Percentiles rank a stretch among this genome's conserved stretches.
These are phyloP conservation scores for Colletotrichum orchidophilum DNA, from an alignment of 2,329 filamentous ascomycete genomes.

Conservation along the genomic window DNA sequence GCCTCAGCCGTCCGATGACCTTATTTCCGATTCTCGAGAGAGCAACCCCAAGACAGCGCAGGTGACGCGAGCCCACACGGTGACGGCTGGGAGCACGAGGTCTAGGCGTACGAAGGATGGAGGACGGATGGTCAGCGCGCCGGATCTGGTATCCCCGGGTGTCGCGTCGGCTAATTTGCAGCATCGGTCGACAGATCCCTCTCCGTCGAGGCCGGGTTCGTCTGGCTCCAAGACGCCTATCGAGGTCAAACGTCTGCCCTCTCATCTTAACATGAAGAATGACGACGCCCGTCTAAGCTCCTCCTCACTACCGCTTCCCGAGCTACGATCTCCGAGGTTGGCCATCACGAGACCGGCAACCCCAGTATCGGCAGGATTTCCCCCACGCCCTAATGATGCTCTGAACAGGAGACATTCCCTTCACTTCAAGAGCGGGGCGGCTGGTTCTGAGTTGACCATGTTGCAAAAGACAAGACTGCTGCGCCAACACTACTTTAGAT, in stretches of 20 bases:
- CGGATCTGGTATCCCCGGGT: slow-evolving; percentile 45
- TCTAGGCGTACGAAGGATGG: slow-evolving; percentile 58
- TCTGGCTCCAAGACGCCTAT: slow-evolving; percentile 41
- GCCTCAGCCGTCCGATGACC: slow-evolving; percentile 70
- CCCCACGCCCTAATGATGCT: slow-evolving; percentile 56
- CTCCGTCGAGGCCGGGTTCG: slow-evolving; percentile 25
- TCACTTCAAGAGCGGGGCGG: slow-evolving; percentile 64
- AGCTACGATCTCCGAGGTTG: slow-evolving; percentile 62
- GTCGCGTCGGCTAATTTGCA: slow-evolving; percentile 9
- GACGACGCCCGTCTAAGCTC: slow-evolving; percentile 73
- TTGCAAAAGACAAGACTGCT: slow-evolving; percentile 77
- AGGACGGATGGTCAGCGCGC: slow-evolving; percentile 56
- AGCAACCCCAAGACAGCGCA: slow-evolving; percentile 62
- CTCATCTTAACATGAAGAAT: slow-evolving; percentile 61
- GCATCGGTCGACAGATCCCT: slow-evolving; percentile 19
- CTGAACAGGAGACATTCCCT: slow-evolving; percentile 69
- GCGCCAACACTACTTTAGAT: slow-evolving; percentile 84
- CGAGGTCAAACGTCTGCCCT: slow-evolving; percentile 52
- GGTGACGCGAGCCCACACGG: slow-evolving; percentile 75
- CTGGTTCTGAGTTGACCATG: slow-evolving; percentile 68
- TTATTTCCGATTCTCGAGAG: slow-evolving; percentile 64
- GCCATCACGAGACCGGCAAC: slow-evolving; percentile 62
- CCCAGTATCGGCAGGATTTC: slow-evolving; percentile 64
- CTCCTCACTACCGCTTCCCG: slow-evolving; percentile 72
- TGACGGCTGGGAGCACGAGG: slow-evolving; percentile 60